phyloP scores from a whole-genome alignment of 805 yeast species.

The Starmerella bacillaris region DNA sequence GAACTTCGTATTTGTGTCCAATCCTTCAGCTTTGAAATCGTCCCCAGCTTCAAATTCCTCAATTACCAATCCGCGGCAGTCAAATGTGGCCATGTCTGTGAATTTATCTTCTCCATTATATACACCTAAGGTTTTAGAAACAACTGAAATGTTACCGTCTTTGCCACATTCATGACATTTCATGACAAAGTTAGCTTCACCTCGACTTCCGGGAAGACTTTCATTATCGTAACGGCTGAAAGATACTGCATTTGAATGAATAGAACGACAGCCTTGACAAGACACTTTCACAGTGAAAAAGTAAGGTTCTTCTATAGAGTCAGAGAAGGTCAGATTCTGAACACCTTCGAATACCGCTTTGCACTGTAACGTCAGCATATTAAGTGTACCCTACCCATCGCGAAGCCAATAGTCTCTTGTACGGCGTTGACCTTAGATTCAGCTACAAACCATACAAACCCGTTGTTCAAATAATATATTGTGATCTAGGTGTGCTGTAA shows the following conservation, averaged over 20 bases:
- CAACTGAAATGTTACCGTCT: slow-evolving; percentile 22
- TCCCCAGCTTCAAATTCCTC: slow-evolving; percentile 43
- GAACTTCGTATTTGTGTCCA: slow-evolving; percentile 35
- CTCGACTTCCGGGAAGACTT: slow-evolving; percentile 46
- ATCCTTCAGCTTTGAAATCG: slow-evolving; percentile 26
- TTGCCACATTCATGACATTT: slow-evolving; percentile 48
- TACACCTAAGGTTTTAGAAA: slow-evolving; percentile 12
- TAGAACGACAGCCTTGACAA: slow-evolving; percentile 67
- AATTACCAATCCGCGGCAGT: slow-evolving; percentile 71
- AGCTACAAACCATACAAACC: too few species aligned
- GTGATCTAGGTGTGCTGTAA: too few species aligned
- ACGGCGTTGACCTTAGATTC: too few species aligned
- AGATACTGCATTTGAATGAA: slow-evolving; percentile 49
- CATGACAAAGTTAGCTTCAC: slow-evolving; percentile 70
- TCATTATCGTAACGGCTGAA: slow-evolving; percentile 40
- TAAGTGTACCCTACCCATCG: too few species aligned
- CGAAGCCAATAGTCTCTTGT: too few species aligned
- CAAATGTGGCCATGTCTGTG: slow-evolving; percentile 44
- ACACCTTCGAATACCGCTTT: slow-evolving; percentile 38
- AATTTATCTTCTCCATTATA: slow-evolving; percentile 25
- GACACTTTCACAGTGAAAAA: slow-evolving; percentile 56
- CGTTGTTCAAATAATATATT: too few species aligned
- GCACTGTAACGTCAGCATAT: slow-evolving; percentile 22
- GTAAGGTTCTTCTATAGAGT: slow-evolving; percentile 42
- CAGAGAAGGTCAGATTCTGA: slow-evolving; percentile 39